A percentile compares a stretch with the other conserved stretches of the same genome.
Evolutionary conservation across 2,329 filamentous ascomycete species (phyloP).

Genomic region (Neobulgaria alba): DNA sequence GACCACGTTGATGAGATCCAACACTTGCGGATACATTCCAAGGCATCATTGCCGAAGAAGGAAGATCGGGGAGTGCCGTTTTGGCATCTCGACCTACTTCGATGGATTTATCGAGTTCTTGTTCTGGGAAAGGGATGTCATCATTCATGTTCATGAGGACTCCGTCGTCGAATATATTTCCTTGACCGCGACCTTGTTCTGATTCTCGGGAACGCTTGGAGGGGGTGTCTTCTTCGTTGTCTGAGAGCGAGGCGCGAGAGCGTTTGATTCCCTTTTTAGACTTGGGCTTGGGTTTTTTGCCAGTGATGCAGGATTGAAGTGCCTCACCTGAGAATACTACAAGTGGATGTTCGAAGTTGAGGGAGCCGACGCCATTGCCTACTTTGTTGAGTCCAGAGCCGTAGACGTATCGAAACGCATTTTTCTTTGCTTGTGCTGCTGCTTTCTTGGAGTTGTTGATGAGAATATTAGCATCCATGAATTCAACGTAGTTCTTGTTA

Average conservation of each 20-base stretch:
- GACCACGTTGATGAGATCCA: conserved; percentile 37
- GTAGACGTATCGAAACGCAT: conserved; percentile 53
- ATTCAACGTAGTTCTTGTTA: conserved; percentile 48
- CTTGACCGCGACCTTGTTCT: conserved; percentile 28
- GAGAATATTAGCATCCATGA: conserved; percentile 44
- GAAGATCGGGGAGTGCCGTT: conserved; percentile 58
- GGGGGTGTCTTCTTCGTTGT: conserved; percentile 18
- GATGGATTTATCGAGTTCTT: conserved; percentile 29
- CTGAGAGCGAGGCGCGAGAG: background rate
- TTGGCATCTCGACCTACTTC: conserved; percentile 65
- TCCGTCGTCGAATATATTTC: conserved; percentile 15
- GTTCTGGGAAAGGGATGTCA: conserved; percentile 20
- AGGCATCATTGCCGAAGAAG: conserved; percentile 58
- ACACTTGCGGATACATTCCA: conserved; percentile 56
- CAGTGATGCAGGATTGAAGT: conserved; percentile 34
- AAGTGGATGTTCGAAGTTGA: conserved; percentile 39
- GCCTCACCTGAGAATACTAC: conserved; percentile 47
- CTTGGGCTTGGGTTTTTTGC: conserved; percentile 2
- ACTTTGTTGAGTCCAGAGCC: conserved; percentile 47
- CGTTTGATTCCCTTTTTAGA: conserved; percentile 15
- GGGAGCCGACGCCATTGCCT: conserved; percentile 36
- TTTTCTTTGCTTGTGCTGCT: conserved; percentile 46
- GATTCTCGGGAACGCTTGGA: conserved; percentile 32
- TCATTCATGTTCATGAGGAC: conserved; percentile 32
- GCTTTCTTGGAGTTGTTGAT: conserved; percentile 36